phyloP scores from a whole-genome alignment of 2,329 filamentous ascomycete species.

The Ustulina deusta region DNA sequence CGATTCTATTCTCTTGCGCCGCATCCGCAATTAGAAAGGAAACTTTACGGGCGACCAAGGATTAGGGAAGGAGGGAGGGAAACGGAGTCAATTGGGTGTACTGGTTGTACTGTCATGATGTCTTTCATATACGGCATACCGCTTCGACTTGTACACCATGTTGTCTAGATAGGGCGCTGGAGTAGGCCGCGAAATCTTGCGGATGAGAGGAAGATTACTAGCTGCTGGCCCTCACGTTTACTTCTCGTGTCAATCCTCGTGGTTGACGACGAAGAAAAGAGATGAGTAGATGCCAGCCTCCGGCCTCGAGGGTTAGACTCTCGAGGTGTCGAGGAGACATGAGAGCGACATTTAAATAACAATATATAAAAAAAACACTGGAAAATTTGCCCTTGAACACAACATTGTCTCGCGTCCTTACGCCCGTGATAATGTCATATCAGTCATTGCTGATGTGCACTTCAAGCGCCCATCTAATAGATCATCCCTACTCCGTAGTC shows the following conservation, averaged over 20 bases:
- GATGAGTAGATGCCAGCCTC: constrained; percentile 33
- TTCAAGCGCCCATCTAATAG: background rate
- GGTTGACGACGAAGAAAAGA: constrained; percentile 10
- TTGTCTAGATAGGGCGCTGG: constrained; percentile 17
- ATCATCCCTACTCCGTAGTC: background rate
- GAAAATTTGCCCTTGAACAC: constrained; percentile 15
- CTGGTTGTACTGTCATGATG: constrained; percentile 8
- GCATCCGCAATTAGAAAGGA: constrained; percentile 26
- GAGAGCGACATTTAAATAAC: background rate
- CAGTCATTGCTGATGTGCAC: background rate
- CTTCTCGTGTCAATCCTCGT: background rate
- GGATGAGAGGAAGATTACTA: constrained; percentile 22
- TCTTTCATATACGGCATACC: constrained; percentile 21
- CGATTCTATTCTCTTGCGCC: constrained; percentile 36
- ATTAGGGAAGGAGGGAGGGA: constrained; percentile 10
- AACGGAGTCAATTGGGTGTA: constrained; percentile 20
- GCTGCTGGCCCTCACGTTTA: constrained; percentile 22
- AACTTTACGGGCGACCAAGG: constrained; percentile 13
- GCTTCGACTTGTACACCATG: constrained; percentile 28
- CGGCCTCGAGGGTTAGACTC: constrained; percentile 19
- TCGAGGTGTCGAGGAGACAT: constrained; percentile 33
- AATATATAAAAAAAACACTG: constrained; percentile 14
- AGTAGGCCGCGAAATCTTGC: constrained; percentile 7
- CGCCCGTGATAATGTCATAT: background rate
- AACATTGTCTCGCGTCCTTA: background rate